phyloP scores from a whole-genome alignment of 108 stramenopile genomes.

The Discostella stelligeroides region DNA sequence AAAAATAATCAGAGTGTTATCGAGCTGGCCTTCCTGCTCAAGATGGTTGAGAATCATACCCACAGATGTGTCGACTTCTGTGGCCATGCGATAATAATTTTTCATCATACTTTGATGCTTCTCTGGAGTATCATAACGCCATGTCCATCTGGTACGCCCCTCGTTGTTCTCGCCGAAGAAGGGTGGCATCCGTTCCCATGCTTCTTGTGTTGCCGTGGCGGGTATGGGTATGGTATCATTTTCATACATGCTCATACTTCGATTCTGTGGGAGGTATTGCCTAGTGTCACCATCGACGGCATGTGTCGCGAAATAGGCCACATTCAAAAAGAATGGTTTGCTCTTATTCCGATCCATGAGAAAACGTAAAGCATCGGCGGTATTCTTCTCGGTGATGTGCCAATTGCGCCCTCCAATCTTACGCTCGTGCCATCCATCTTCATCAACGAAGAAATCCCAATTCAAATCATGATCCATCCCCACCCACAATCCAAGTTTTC shows the following conservation, averaged over 20 bases:
- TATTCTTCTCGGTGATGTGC: slow-evolving; percentile 72
- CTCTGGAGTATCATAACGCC: slow-evolving; percentile 63
- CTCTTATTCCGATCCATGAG: slow-evolving; percentile 49
- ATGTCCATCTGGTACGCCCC: slow-evolving; percentile 64
- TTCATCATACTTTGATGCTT: slow-evolving; percentile 75
- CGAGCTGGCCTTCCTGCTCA: slow-evolving; percentile 45
- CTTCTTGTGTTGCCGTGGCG: slow-evolving; percentile 49
- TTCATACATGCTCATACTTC: slow-evolving; percentile 57
- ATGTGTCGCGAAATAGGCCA: slow-evolving; percentile 85
- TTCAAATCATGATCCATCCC: slow-evolving; percentile 28
- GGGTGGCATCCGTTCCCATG: slow-evolving; percentile 54
- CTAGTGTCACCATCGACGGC: slow-evolving; percentile 54
- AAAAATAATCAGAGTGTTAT: slow-evolving; percentile 73
- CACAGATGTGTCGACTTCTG: slow-evolving; percentile 74
- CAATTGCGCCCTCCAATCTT: slow-evolving; percentile 30
- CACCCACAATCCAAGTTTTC: slow-evolving; percentile 63
- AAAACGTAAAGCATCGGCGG: slow-evolving; percentile 67
- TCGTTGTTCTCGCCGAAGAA: slow-evolving; percentile 71
- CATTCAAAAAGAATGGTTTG: slow-evolving; percentile 74
- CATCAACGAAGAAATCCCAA: slow-evolving; percentile 45
- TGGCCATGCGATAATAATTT: slow-evolving; percentile 80
- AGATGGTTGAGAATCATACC: slow-evolving; percentile 57
- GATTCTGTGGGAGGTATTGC: slow-evolving; percentile 63
- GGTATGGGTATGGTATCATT: slow-evolving; percentile 65
- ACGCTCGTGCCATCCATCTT: slow-evolving; percentile 56